Base-by-base conservation (phyloP, 2,329 filamentous ascomycete species). In the Xylariaceae sp. region DNA sequence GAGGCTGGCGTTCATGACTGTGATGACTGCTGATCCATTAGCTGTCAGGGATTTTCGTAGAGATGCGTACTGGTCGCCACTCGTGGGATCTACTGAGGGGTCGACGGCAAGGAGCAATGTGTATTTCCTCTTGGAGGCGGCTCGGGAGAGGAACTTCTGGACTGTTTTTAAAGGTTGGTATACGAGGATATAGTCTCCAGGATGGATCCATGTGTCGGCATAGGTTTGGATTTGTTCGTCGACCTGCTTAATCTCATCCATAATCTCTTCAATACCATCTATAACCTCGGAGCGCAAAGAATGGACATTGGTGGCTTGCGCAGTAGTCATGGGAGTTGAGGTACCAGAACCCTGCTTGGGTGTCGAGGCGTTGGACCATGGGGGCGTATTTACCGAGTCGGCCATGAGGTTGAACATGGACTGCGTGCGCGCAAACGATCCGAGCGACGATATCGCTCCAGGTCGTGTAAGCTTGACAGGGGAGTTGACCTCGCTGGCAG, bases 191-290 rank as follows among this genome's bases (percentile, higher is more conserved):
- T 91, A 86, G 66, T 98, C 92, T 62, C 92, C 90, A 1, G 88
- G 87, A 63, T 95, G 88, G 53, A 98, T 95, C 66, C 96, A 88
- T 38, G 94, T 88, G 52, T 95, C 85, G 2, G 91, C 88, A 54
- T 90, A 86, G 19, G 83, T 82, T 2, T 92, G 88, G 57, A 98
- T 94, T 67, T 95, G 90, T 61, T 95, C 89, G 63, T 96, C 93
- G 6, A 90, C 90, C 62, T 92, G 86, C 54, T 86, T 85, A 45
- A 98, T 83, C 69, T 98, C 93, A 62, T 98, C 93, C 66, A 95
- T 87, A 49, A 98, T 90, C 65, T 98, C 93, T 59, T 89, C 84
- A 59, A 98, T 96, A 34, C 91, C 93, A 58, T 93, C 88, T 54
- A 96, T 84, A 21, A 97, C 86, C 67, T 97, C 93, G 12, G 88